Evolutionary conservation across 257 asterid genomes (phyloP).

Genomic region (Gardenia jasminoides): DNA sequence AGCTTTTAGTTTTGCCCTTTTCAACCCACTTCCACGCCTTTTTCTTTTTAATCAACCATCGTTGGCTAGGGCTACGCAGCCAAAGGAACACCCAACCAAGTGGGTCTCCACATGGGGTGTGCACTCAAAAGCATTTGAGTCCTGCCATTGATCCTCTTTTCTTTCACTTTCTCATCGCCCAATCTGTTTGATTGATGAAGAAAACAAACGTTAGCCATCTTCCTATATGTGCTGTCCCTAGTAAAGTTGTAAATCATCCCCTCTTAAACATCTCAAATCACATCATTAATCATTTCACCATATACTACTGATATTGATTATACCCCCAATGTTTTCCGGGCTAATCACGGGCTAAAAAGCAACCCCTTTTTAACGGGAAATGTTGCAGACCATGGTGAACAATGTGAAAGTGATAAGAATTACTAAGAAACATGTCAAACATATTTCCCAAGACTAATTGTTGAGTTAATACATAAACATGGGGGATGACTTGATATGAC

Average conservation of each 20-base stretch:
- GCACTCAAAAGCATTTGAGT: constrained; percentile 19
- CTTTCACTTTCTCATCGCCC: background rate
- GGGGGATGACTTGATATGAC: no score
- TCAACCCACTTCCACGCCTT: no score
- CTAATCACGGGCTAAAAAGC: background rate
- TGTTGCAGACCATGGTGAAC: background rate
- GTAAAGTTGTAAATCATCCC: constrained; percentile 14
- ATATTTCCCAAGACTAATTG: no score
- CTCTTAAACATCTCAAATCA: constrained; percentile 16
- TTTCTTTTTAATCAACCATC: no score
- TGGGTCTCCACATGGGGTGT: constrained; percentile 46
- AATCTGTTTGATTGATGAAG: constrained; percentile 13
- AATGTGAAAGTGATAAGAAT: no score
- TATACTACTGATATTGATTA: background rate
- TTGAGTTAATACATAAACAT: no score
- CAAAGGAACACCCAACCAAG: constrained; percentile 28
- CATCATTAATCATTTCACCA: constrained; percentile 13
- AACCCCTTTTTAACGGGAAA: constrained; percentile 14
- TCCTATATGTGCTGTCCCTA: constrained; percentile 9
- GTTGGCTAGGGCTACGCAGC: constrained; percentile 15
- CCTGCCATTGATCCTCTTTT: constrained; percentile 5
- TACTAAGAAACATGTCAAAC: no score
- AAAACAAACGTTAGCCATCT: background rate
- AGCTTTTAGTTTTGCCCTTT: no score
- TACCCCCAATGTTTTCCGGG: constrained; percentile 14